These are phyloP conservation scores for Stentor coeruleus DNA, from an alignment of 73 alveolate species.

Conservation along the genomic window DNA sequence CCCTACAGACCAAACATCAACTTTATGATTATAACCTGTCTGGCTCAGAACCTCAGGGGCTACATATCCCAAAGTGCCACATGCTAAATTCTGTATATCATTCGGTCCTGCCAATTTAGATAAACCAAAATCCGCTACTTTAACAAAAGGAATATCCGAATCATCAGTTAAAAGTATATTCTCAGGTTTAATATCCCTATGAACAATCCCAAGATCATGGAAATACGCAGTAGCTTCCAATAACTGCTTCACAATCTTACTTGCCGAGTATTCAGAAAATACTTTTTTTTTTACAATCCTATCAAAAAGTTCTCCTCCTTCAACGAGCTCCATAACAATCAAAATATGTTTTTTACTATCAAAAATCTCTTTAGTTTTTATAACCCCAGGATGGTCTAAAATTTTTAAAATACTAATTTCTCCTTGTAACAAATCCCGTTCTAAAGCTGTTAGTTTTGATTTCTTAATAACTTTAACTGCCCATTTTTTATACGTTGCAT, in stretches of 20 bases:
- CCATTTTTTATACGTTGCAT: neutral
- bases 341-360: neutral
- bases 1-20: conserved; percentile 67
- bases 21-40: conserved; percentile 49
- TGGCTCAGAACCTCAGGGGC: conserved; percentile 68
- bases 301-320: conserved; percentile 27
- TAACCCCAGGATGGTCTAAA: conserved; percentile 25
- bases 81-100: conserved; percentile 49
- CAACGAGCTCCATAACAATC: conserved; percentile 25
- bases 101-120: conserved; percentile 55
- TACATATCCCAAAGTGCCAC: conserved; percentile 70
- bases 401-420: conserved; percentile 47
- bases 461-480: conserved; percentile 28
- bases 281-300: neutral
- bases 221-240: neutral
- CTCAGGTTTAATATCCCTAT: conserved; percentile 27
- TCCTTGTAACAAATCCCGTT: neutral
- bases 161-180: conserved; percentile 8
- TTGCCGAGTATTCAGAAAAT: conserved; percentile 5
- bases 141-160: conserved; percentile 38
- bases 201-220: conserved; percentile 14
- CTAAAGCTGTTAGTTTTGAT: neutral
- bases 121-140: conserved; percentile 72
- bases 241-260: conserved; percentile 15
- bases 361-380: neutral